Evolutionary conservation across 257 asterid species (phyloP).

Genomic region (Rubia yunnanensis): DNA sequence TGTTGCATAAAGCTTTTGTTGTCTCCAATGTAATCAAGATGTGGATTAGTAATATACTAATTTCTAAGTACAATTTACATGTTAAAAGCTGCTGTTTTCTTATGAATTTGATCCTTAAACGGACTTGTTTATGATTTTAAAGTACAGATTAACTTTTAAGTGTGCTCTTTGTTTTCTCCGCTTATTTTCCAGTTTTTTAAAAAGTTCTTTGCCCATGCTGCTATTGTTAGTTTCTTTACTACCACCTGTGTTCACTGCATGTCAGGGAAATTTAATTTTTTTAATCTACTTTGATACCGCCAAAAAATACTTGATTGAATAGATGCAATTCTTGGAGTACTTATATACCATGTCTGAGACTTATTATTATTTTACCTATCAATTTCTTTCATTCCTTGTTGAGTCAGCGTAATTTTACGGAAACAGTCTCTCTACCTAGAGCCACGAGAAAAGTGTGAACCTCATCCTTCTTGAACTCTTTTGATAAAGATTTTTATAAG

Average conservation of each 20-base stretch:
- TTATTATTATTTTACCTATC: background rate
- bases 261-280: background rate
- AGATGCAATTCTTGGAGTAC: background rate
- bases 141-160: slow-evolving; percentile 40
- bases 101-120: background rate
- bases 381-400: background rate
- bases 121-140: slow-evolving; percentile 11
- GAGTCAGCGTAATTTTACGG: background rate
- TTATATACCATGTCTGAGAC: background rate
- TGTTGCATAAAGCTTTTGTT: slow-evolving; percentile 14
- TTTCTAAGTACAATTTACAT: slow-evolving; percentile 1
- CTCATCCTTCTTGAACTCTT: too few species aligned
- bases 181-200: slow-evolving; percentile 10
- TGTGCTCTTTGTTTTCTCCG: slow-evolving; percentile 15
- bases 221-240: slow-evolving; percentile 11
- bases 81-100: slow-evolving; percentile 5
- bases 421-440: background rate
- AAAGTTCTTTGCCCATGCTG: slow-evolving; percentile 29
- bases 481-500: too few species aligned
- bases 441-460: too few species aligned
- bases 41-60: background rate
- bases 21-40: slow-evolving; percentile 17
- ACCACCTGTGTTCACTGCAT: background rate
- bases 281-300: background rate
- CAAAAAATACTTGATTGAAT: background rate